Base-by-base conservation (phyloP, 768 basidiomycete species). In the Termitomyces sp. region DNA sequence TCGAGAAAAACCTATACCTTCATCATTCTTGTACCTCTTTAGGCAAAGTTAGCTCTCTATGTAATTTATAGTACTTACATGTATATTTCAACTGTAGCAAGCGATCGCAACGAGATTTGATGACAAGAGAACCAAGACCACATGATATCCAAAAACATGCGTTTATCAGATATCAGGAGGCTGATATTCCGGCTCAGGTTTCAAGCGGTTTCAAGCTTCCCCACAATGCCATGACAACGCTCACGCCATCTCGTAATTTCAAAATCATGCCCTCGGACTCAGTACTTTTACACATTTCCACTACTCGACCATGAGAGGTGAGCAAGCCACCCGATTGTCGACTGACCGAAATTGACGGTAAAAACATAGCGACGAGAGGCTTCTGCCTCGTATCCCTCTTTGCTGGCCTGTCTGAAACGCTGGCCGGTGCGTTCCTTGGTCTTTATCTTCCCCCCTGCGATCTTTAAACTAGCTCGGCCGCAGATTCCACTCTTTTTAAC, bases 401-500 rank as follows among this genome's bases (percentile, higher is more conserved):
- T 43, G 57, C 57, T 46, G 42, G 54, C 53, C 39, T 61, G 1
- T 39, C 13, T 18, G 54, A 58, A 58, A 49, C 57, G 54, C 57
- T 61, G 60, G 57, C 57, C 57, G 57, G 60, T 58, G 36, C 8
- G 57, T 53, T 49, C 1, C 4, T 24, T 39, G 9, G 16, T 26
- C 2, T 46, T 24, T 18, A 10, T 20, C n/a, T n/a, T 32, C 29
- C n/a, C 2, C 31, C 29, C 16, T 37, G 9, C 31, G 4, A 32
- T 37, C 16, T 26, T 13, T 7, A 49, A 39, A 29, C 26, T 14
- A 46, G 39, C 2, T 47, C 12, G 5, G 43, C 42, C 16, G 12
- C 29, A 59, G 58, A 55, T 59, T 57, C 61, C 51, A 62, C 58
- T 54, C 55, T 55, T 31, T 57, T 46, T 36, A 44, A 62, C 53